Conservation (phyloP, 768 basidiomycete species). For the Pisolithus tinctorius region DNA sequence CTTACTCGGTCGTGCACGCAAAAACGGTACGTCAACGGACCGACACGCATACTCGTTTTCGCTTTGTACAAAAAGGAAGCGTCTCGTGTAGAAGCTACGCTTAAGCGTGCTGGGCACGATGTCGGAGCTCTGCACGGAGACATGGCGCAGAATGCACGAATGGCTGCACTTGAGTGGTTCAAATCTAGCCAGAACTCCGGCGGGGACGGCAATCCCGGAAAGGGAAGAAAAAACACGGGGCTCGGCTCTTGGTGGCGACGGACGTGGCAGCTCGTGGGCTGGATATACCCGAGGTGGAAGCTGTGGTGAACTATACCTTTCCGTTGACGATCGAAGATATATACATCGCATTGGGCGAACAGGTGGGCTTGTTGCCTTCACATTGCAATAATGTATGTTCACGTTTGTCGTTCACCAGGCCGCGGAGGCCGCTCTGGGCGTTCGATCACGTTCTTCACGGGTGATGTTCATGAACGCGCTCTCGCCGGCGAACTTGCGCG, state of each 20-base stretch:
- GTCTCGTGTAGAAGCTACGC: constrained; percentile 76
- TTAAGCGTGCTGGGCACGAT: constrained; percentile 65
- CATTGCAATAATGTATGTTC: background rate
- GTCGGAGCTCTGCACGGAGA: constrained; percentile 89
- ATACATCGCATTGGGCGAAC: constrained; percentile 89
- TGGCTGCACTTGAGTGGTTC: constrained; percentile 84
- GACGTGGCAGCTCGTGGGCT: constrained; percentile 96
- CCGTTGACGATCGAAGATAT: constrained; percentile 94
- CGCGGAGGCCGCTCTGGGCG: constrained; percentile 87
- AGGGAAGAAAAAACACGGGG: background rate
- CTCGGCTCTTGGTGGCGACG: constrained; percentile 88
- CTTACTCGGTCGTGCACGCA: constrained; percentile 14
- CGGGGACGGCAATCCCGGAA: background rate
- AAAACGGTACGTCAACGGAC: constrained; percentile 50
- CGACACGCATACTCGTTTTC: constrained; percentile 79
- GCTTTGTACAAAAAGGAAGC: constrained; percentile 98
- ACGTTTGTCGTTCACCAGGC: constrained; percentile 36
- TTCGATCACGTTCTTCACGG: constrained; percentile 96
- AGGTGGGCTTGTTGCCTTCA: constrained; percentile 35
- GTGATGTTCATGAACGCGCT: constrained; percentile 76
- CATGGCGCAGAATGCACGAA: constrained; percentile 76
- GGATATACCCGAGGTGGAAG: constrained; percentile 93
- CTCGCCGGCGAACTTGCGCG: constrained; percentile 91
- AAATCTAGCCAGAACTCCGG: constrained; percentile 52
- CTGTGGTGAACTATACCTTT: constrained; percentile 97